A percentile compares a stretch with the other conserved stretches of the same genome.
These are phyloP conservation scores for Medicago lupulina DNA, from an alignment of 306 rosid genomes.

Conservation along the genomic window DNA sequence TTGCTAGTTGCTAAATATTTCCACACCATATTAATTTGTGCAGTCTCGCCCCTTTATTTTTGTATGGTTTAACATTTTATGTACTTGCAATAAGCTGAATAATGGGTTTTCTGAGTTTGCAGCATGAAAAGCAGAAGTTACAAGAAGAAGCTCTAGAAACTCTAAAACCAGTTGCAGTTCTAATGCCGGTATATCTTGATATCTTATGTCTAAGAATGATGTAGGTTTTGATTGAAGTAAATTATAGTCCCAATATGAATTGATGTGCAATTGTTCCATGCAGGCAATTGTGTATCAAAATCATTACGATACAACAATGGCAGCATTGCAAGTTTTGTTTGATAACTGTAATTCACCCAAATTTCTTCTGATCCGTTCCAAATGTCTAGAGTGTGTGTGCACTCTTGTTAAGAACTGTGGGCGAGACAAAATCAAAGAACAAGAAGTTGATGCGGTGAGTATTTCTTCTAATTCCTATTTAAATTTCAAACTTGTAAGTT, in stretches of 20 bases:
- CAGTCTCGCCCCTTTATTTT: neutral
- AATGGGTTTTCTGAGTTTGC: conserved; percentile 22
- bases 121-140: conserved; percentile 20
- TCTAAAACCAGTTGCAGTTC: conserved; percentile 14
- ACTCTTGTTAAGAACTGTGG: neutral
- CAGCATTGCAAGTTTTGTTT: conserved; percentile 12
- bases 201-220: conserved; percentile 11
- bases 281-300: conserved; percentile 16
- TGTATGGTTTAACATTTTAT: neutral
- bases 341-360: neutral
- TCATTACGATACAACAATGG: conserved; percentile 3
- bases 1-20: neutral
- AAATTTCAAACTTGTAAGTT: neutral
- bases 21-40: neutral
- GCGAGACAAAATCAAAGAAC: neutral
- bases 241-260: neutral
- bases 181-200: conserved; percentile 33
- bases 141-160: conserved; percentile 26
- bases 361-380: conserved; percentile 8
- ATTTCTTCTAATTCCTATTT: conserved; percentile 27
- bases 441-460: conserved; percentile 21
- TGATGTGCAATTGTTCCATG: conserved; percentile 23
- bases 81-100: conserved; percentile 2
- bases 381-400: conserved; percentile 36
- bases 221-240: conserved; percentile 8